These are phyloP conservation scores for Populus hybrid DNA, from an alignment of 441 rosid genomes.

Conservation along the genomic window DNA sequence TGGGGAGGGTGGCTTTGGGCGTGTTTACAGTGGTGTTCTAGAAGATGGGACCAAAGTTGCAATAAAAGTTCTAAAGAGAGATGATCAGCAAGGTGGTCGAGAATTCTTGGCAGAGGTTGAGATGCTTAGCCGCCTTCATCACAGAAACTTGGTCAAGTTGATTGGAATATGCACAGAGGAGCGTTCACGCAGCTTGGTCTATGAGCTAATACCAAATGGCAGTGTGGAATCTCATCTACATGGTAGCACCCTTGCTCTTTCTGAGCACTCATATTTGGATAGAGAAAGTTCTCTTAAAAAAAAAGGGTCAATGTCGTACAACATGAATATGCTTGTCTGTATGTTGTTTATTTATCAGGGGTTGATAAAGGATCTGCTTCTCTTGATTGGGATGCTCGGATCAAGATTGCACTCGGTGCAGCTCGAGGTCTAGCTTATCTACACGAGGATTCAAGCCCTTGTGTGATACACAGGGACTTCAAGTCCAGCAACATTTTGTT, in stretches of 20 bases:
- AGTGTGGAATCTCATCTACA: constrained; percentile 97
- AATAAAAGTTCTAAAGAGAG: constrained; percentile 90
- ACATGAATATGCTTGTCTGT: constrained; percentile 6
- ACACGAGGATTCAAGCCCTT: constrained; percentile 96
- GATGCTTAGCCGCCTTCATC: constrained; percentile 99
- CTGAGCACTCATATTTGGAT: not conserved
- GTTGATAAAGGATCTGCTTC: constrained; percentile 71
- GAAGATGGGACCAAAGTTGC: constrained; percentile 88
- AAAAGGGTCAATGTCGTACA: not conserved
- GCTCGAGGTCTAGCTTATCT: constrained; percentile 92
- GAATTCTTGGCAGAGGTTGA: constrained; percentile 97
- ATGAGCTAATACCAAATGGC: constrained; percentile 94
- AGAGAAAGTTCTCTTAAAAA: not conserved
- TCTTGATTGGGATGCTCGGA: constrained; percentile 79
- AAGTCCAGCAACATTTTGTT: constrained; percentile 92
- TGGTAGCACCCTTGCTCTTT: constrained; percentile 41
- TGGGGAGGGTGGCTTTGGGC: constrained; percentile 97
- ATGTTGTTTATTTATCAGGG: constrained; percentile 36
- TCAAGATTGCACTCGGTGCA: constrained; percentile 80
- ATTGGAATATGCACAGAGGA: constrained; percentile 96
- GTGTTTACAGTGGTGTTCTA: constrained; percentile 76
- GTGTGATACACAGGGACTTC: constrained; percentile 95
- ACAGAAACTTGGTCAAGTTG: constrained; percentile 86
- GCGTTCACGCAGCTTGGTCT: constrained; percentile 77
- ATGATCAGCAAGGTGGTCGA: constrained; percentile 86